A percentile compares a stretch with the other conserved stretches of the same genome.
These are phyloP conservation scores for Fusarium redolens DNA, from an alignment of 2,329 filamentous ascomycete genomes.

Conservation along the genomic window DNA sequence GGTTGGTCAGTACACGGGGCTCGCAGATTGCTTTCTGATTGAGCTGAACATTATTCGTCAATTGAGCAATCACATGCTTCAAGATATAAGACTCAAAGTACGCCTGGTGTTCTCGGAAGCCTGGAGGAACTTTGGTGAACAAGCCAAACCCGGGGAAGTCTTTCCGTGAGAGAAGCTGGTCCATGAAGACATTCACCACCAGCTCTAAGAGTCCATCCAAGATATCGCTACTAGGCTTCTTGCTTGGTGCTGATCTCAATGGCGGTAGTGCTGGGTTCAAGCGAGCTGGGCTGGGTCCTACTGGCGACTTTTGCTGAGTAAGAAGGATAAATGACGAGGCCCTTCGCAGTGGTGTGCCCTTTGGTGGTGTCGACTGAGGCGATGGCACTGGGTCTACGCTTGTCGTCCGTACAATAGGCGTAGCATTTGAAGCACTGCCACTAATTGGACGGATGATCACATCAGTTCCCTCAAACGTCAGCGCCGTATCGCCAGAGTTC, in stretches of 20 bases:
- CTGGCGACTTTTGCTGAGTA: slow-evolving; percentile 73
- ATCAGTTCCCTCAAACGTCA: slow-evolving; percentile 88
- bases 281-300: slow-evolving; percentile 68
- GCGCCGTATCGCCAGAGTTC: slow-evolving; percentile 81
- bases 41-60: slow-evolving; percentile 76
- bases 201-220: slow-evolving; percentile 83
- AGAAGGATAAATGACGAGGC: slow-evolving; percentile 93
- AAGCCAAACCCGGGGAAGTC: slow-evolving; percentile 91
- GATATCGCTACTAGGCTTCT: slow-evolving; percentile 73
- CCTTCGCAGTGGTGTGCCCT: slow-evolving; percentile 75
- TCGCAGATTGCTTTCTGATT: slow-evolving; percentile 81
- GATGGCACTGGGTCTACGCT: slow-evolving; percentile 64
- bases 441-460: slow-evolving; percentile 82
- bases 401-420: slow-evolving; percentile 80
- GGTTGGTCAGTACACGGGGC: slow-evolving; percentile 85
- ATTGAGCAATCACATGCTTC: slow-evolving; percentile 76
- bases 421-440: slow-evolving; percentile 63
- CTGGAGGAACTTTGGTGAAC: slow-evolving; percentile 88
- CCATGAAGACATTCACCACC: slow-evolving; percentile 81
- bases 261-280: slow-evolving; percentile 59
- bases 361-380: slow-evolving; percentile 58
- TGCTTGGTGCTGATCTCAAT: slow-evolving; percentile 59
- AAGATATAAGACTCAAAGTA: slow-evolving; percentile 95
- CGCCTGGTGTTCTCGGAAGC: slow-evolving; percentile 93
- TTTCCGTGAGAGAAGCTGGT: slow-evolving; percentile 86